phyloP scores from a whole-genome alignment of 2,329 filamentous ascomycete genomes.

The Xylariaceae sp. region DNA sequence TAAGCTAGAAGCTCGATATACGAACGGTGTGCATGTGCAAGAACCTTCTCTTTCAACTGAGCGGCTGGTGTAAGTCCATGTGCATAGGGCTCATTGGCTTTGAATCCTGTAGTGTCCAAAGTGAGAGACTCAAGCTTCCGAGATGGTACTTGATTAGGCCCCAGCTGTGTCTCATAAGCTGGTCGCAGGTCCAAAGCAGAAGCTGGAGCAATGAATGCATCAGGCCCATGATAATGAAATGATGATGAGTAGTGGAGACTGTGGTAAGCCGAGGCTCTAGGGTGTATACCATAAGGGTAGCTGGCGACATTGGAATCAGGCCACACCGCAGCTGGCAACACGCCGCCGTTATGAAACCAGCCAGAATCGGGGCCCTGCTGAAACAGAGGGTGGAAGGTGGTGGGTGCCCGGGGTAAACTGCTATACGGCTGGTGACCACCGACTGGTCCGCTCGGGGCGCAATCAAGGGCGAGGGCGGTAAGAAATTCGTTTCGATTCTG shows the following conservation, averaged over 20 bases:
- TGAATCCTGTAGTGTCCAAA: constrained; percentile 28
- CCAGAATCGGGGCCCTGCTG: constrained; percentile 37
- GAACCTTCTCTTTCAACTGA: constrained; percentile 61
- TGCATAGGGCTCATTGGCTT: constrained; percentile 13
- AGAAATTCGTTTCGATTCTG: constrained; percentile 21
- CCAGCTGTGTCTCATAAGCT: constrained; percentile 28
- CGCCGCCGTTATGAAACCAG: constrained; percentile 37
- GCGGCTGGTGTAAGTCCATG: constrained; percentile 30
- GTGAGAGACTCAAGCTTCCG: constrained; percentile 32
- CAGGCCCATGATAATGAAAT: constrained; percentile 29
- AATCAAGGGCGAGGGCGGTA: constrained; percentile 25
- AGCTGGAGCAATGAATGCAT: constrained; percentile 18
- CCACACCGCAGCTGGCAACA: constrained; percentile 36
- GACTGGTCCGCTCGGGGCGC: constrained; percentile 24
- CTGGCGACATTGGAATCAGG: constrained; percentile 33
- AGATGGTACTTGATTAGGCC: constrained; percentile 28
- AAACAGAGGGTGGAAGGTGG: constrained; percentile 31
- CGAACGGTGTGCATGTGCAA: constrained; percentile 65
- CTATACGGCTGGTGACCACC: constrained; percentile 28
- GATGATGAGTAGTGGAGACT: constrained; percentile 28
- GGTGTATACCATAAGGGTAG: constrained; percentile 30
- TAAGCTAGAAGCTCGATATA: constrained; percentile 66
- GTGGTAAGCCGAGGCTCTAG: constrained; percentile 33
- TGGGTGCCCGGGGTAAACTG: constrained; percentile 29
- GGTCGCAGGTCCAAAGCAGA: constrained; percentile 37